These are phyloP conservation scores for Colletotrichum simmondsii DNA, from an alignment of 2,329 filamentous ascomycete species.

Conservation along the genomic window DNA sequence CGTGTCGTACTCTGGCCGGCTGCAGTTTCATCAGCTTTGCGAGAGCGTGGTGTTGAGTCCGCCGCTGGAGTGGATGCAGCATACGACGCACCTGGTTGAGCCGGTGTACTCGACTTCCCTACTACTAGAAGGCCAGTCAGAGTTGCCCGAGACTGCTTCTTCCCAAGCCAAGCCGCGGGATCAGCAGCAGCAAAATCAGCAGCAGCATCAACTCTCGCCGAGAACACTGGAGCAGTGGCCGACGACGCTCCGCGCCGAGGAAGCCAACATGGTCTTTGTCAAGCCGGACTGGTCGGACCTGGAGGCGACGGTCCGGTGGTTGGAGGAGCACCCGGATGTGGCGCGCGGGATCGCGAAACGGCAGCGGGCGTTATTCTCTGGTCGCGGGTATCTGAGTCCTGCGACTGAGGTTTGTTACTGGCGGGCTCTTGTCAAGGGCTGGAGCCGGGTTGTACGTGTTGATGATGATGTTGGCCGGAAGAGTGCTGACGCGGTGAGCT, in stretches of 20 bases:
- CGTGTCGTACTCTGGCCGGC: slow-evolving; percentile 62
- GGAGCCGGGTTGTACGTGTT: slow-evolving; percentile 53
- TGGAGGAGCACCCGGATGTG: slow-evolving; percentile 53
- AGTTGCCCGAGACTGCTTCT: too few relatives aligned
- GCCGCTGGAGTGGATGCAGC: slow-evolving; percentile 60
- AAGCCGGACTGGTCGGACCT: slow-evolving; percentile 63
- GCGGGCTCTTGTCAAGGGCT: slow-evolving; percentile 59
- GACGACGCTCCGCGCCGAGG: slow-evolving; percentile 41
- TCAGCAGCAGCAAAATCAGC: neutral
- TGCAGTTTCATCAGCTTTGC: slow-evolving; percentile 63
- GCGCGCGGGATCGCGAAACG: slow-evolving; percentile 59
- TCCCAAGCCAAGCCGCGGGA: neutral
- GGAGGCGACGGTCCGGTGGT: slow-evolving; percentile 55
- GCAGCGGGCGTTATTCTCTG: slow-evolving; percentile 56
- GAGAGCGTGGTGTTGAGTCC: slow-evolving; percentile 58
- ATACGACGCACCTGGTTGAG: slow-evolving; percentile 57
- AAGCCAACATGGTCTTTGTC: slow-evolving; percentile 63
- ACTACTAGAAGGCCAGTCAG: neutral
- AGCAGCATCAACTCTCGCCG: neutral
- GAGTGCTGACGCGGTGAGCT: slow-evolving; percentile 32
- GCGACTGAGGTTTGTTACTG: slow-evolving; percentile 66
- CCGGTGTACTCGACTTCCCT: slow-evolving; percentile 54
- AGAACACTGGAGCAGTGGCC: slow-evolving; percentile 49
- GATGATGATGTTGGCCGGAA: slow-evolving; percentile 39
- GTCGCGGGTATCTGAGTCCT: slow-evolving; percentile 56